Base-by-base conservation (phyloP, 108 stramenopile species). In the Cyclotella sp. region DNA sequence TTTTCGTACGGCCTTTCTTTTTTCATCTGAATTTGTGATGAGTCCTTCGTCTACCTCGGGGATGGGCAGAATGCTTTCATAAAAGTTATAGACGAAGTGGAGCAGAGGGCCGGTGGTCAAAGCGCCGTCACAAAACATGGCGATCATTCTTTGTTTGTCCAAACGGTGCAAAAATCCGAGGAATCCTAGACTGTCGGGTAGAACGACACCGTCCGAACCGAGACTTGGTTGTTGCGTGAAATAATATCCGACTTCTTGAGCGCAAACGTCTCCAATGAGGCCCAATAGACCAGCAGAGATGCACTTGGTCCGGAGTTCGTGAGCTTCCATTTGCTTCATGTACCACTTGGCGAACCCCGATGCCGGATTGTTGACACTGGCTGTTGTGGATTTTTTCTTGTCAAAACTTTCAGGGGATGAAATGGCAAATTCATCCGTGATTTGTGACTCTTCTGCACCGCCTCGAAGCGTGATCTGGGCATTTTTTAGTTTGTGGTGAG, bases 231-330 rank as follows among this genome's bases (percentile, higher is more conserved):
- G 49, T 44, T 29, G 42, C 24, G 21, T 47, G 43, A 73, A 18
- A 51, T 64, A 77, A 49, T 73, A 64, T 8, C 57, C 76, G 22
- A 76, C 51, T 66, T 61, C 53, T 58, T 83, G 82, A 40, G 82
- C 82, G 53, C 76, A 83, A n/a, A 77, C 44, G 43, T 83, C 82
- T n/a, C 82, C 82, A 46, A 77, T 27, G 0, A 77, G 27, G n/a
- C 75, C 67, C 21, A 83, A 66, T 0, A 77, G 14, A 16, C 76
- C 82, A 40, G 82, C 61, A 40, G 75, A 72, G 65, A 83, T 58
- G 62, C 67, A 77, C 73, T 83, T 83, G 41, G 82, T 83, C 3
- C 69, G 68, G 41, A 83, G 42, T 69, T 83, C 82, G 28, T 77
- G 82, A 15, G 49, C 29, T 41, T 83, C 71, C 61, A 83, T 69